Evolutionary conservation across 202 grass and related monocot species (phyloP), one percentile per base, ranked within the genome.

Genomic region (Zizania palustris): DNA sequence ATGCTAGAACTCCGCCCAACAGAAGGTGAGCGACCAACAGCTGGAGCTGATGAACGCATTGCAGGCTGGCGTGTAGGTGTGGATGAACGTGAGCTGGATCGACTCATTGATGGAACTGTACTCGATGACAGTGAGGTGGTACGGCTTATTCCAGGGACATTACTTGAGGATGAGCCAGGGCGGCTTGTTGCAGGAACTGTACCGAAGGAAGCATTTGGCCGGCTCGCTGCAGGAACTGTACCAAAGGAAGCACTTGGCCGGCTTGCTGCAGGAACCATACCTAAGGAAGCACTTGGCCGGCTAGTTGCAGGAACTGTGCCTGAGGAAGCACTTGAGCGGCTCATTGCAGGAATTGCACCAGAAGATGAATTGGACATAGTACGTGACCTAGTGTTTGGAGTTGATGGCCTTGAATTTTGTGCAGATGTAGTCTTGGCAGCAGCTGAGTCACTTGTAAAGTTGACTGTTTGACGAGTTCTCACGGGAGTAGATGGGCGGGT

Each of bases 341-440:
- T 71, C 69, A 64, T 51, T 78, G 70, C 5, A 71, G 84, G 67
- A 87, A 50, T 36, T 70, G 78, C 33, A 48, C 65, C 68, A 57
- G 88, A 95, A 63, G 72, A 90, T 81, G 86, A 72, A 83, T 42
- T 88, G 6, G 60, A 65, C 12, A 77, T 69, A 58, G 71, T 78
- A 74, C 74, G 86, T 45, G 86, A 76, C 35, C 85, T 83, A 12
- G 87, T 85, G 66, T 84, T 88, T 72, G 93, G 93, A 28, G 93
- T 96, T 58, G 96, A 90, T 60, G 96, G 82, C 78, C 96, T 92
- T 19, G 85, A 92, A 81, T 60, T 90, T 69, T 86, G 85, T 21
- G 79, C 36, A 7, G 82, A 22, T 51, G 72, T 82, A 45, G 57
- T 60, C 73, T 85, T 93, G 70, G 49, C 38, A 78, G 72, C 79